Percentiles rank a stretch among this genome's conserved stretches.
Conservation (phyloP, 148 eudicot species). For the Tetragonia tetragonoides region DNA sequence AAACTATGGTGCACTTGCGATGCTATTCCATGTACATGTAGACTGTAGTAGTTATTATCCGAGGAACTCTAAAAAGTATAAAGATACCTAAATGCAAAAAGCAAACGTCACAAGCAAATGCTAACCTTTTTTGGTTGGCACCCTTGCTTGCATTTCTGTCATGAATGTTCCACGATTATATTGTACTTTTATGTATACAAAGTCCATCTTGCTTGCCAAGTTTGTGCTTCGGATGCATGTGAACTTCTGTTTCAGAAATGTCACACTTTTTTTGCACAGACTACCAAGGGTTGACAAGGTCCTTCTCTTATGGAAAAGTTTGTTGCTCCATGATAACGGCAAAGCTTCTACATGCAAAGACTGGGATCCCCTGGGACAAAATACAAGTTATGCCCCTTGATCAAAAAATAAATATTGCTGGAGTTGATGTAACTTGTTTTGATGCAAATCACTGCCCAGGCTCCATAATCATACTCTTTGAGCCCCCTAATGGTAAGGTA, state of each 20-base stretch:
- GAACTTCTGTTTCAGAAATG: slow-evolving; percentile 1
- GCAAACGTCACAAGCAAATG: no score
- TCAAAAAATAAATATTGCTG: slow-evolving; percentile 64
- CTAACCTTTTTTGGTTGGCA: background rate
- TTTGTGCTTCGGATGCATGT: slow-evolving; percentile 1
- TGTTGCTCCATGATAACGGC: slow-evolving; percentile 89
- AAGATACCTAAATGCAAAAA: no score
- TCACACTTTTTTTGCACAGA: slow-evolving; percentile 45
- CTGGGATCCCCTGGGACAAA: slow-evolving; percentile 80
- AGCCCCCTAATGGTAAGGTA: slow-evolving; percentile 89
- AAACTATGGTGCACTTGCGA: no score
- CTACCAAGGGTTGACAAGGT: slow-evolving; percentile 85
- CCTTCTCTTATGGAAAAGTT: slow-evolving; percentile 81
- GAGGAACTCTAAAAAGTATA: no score
- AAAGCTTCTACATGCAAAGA: slow-evolving; percentile 74
- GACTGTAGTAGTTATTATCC: no score
- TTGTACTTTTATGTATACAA: background rate
- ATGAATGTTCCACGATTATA: background rate
- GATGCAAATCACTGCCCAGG: slow-evolving; percentile 99
- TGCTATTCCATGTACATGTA: no score
- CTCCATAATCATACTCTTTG: slow-evolving; percentile 75
- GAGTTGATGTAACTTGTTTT: slow-evolving; percentile 79
- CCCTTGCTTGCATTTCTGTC: background rate
- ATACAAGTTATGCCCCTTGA: slow-evolving; percentile 73
- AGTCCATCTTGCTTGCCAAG: slow-evolving; percentile 28